Evolutionary conservation across 371 early-diverging fungal genomes (phyloP).

Genomic region (Fennellomyces sp.): DNA sequence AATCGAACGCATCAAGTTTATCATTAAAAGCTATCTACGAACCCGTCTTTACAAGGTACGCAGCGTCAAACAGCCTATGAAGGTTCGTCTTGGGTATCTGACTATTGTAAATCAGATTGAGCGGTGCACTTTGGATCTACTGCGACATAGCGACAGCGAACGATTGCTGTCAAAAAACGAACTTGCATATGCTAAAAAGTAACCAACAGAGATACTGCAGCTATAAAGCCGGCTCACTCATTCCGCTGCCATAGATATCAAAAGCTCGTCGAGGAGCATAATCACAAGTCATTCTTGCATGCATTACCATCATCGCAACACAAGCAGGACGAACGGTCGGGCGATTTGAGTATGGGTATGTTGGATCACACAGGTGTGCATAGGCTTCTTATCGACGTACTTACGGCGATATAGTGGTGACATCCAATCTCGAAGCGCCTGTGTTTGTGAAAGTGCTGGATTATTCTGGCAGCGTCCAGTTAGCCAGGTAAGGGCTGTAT

Average conservation of each 20-base stretch:
- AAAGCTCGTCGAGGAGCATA: constrained; percentile 43
- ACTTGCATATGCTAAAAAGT: constrained; percentile 54
- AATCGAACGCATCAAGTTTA: constrained; percentile 81
- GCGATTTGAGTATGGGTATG: constrained; percentile 40
- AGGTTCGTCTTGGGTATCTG: too few relatives aligned
- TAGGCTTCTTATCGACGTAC: too few relatives aligned
- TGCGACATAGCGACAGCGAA: constrained; percentile 32
- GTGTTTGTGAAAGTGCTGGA: constrained; percentile 70
- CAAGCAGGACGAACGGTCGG: constrained; percentile 49
- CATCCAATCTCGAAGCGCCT: constrained; percentile 70
- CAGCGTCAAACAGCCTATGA: not conserved
- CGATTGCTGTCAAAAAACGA: constrained; percentile 52
- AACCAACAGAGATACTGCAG: constrained; percentile 1
- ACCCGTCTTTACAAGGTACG: constrained; percentile 67
- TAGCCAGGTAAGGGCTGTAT: constrained; percentile 17
- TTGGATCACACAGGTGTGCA: too few relatives aligned
- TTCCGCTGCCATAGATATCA: constrained; percentile 26
- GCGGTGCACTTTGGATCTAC: constrained; percentile 38
- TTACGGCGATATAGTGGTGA: constrained; percentile 66
- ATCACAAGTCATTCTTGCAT: constrained; percentile 56
- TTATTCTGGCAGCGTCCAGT: constrained; percentile 62
- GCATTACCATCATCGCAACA: constrained; percentile 59
- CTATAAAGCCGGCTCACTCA: too few relatives aligned
- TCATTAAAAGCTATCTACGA: constrained; percentile 75
- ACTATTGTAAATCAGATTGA: constrained; percentile 45